These are phyloP conservation scores for Monilinia vaccinii-corymbosi DNA, from an alignment of 2,329 filamentous ascomycete genomes.

Conservation along the genomic window DNA sequence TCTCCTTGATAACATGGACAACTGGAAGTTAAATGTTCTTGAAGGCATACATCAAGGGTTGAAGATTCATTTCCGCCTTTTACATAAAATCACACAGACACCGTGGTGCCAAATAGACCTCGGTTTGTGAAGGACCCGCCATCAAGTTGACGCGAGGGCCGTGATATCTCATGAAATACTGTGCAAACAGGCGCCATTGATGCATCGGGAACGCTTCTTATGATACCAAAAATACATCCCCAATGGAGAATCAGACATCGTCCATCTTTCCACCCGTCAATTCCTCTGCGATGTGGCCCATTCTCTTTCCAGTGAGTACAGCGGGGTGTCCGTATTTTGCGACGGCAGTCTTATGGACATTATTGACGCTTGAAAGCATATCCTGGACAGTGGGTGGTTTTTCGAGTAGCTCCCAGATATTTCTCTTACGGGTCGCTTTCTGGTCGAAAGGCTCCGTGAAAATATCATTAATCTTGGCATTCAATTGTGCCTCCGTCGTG, in stretches of 20 bases:
- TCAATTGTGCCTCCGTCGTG: conserved; percentile 67
- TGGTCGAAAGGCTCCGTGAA: conserved; percentile 44
- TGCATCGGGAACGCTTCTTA: neutral
- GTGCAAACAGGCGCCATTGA: neutral
- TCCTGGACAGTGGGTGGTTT: conserved; percentile 39
- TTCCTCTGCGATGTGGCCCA: conserved; percentile 56
- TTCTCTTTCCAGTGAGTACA: conserved; percentile 43
- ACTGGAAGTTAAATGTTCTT: neutral
- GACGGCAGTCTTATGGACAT: conserved; percentile 28
- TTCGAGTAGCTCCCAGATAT: conserved; percentile 26
- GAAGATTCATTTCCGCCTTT: too few species aligned
- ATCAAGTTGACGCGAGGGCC: neutral
- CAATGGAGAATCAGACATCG: conserved; percentile 7
- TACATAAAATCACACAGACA: neutral
- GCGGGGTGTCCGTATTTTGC: conserved; percentile 25
- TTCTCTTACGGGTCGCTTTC: conserved; percentile 10
- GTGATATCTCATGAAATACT: neutral
- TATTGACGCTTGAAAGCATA: conserved; percentile 34
- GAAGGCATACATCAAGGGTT: neutral
- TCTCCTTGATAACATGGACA: neutral
- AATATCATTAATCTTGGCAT: conserved; percentile 61
- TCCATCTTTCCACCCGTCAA: conserved; percentile 58
- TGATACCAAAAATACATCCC: neutral
- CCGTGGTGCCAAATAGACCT: neutral
- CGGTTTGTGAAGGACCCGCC: neutral